Evolutionary conservation across 106 monocot genomes (phyloP), one percentile per base, ranked within the genome.

Genomic region (Hemerocallis citrina): DNA sequence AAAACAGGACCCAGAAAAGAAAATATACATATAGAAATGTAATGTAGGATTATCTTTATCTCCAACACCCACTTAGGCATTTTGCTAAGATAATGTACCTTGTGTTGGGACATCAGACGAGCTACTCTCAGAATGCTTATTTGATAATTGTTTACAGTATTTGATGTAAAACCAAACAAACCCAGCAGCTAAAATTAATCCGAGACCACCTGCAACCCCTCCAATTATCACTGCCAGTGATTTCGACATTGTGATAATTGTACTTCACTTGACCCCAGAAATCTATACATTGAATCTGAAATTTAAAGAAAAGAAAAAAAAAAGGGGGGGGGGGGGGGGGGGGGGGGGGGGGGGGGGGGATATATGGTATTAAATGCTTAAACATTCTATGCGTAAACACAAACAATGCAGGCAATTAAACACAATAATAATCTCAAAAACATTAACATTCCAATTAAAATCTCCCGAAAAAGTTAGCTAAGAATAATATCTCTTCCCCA

Each of bases 81-180:
- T n/a, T n/a, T n/a, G n/a, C 36, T 37, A 25, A 4, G 59, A 57
- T 11, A 56, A 20, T 3, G 13, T 61, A 86, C 88, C 79, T 59
- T 63, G 54, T 20, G 78, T 66, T 9, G 88, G 67, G 9, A 75
- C 83, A 65, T 79, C 79, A 3, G 88, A 83, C 6, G 88, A 88
- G 34, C 72, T 79, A 11, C 76, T 71, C 42, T 88, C 88, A 5
- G 88, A 83, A 70, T 64, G 72, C 43, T 65, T 73, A 51, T 74
- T 83, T 13, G 72, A 63, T 16, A 36, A 23, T 12, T 16, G 29
- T 46, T 46, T 72, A 8, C 38, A 34, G 28, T 43, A 61, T 16
- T 67, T 14, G 5, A 62, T 51, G 48, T 48, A 77, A 16, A 40
- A 70, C 57, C 68, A 74, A 13, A 79, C 20, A 49, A 76, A 22